Evolutionary conservation across 495 filamentous ascomycete genomes (phyloP), one percentile per base, ranked within the genome.

Genomic region (Choiromyces venosus): DNA sequence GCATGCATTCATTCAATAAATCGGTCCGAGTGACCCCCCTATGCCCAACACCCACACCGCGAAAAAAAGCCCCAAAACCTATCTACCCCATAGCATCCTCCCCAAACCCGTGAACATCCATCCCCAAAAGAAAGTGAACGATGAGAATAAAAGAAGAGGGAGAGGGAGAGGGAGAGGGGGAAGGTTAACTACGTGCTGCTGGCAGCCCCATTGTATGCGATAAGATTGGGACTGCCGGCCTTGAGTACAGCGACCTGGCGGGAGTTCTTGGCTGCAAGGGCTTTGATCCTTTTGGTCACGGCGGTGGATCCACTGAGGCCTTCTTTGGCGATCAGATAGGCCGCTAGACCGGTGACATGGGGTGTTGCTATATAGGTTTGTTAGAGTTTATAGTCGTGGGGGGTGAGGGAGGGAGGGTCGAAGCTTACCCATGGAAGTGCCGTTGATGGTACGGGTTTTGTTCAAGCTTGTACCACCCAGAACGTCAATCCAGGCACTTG

Each of bases 291-390:
- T 7, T 56, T 69, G 61, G 77, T 81, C 33, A 85, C 75, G 2
- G 77, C 80, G 9, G 70, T 44, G 14, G 83, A 75, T 19, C 79
- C 81, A 0, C 74, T 69, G 39, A 76, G 68, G 12, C 75, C 77
- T 75, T 84, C 83, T 73, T 37, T 21, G 16, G 71, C 67, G 35
- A 88, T 87, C n/a, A 89, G 83, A 79, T 88, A 89, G 61, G 86
- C 85, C 12, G 85, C 86, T 3, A 89, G 82, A 21, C 88, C 88
- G 25, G 86, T 83, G 67, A 89, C 83, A 81, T 89, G 88, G 0
- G 88, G 88, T 12, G 86, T 83, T 36, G 88, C 82, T 79, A 79
- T 83, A 0, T 38, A 74, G 12, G 70, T 12, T 33, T 81, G 21
- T 70, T 38, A 67, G 70, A 21, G 46, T 33, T 1, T 61, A 12